Conservation (phyloP, 495 filamentous ascomycete genomes). For the Aspergillus asperescens region DNA sequence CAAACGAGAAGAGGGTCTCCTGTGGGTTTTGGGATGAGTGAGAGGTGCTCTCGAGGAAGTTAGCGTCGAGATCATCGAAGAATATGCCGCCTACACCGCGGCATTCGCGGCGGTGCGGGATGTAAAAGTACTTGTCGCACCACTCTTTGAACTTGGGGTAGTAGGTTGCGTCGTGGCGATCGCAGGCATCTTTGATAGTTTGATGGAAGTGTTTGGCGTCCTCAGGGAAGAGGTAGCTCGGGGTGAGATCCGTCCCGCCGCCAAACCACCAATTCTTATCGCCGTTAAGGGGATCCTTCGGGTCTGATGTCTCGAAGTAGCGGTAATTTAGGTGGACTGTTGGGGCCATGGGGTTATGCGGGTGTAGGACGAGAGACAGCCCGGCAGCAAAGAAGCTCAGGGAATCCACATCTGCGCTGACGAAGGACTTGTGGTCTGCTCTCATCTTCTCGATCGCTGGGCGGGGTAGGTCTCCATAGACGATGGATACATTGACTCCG, state of each 20-base stretch:
- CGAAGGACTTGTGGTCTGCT: constrained; percentile 86
- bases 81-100: constrained; percentile 95
- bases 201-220: constrained; percentile 96
- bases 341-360: constrained; percentile 90
- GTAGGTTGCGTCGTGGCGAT: constrained; percentile 86
- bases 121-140: constrained; percentile 96
- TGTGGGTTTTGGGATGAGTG: constrained; percentile 67
- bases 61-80: constrained; percentile 92
- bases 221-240: constrained; percentile 91
- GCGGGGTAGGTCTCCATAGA: constrained; percentile 87
- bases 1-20: constrained; percentile 88
- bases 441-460: constrained; percentile 91
- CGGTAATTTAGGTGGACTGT: constrained; percentile 98
- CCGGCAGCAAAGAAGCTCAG: constrained; percentile 94
- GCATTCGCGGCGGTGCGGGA: constrained; percentile 85
- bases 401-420: constrained; percentile 64
- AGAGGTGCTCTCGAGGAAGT: constrained; percentile 39
- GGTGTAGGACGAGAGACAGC: constrained; percentile 87
- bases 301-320: constrained; percentile 87
- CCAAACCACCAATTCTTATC: constrained; percentile 94
- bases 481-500: constrained; percentile 88
- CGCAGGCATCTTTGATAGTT: constrained; percentile 86
- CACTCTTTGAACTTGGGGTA: constrained; percentile 96
- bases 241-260: constrained; percentile 90
- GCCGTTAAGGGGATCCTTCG: constrained; percentile 56